Evolutionary conservation across 2,329 filamentous ascomycete genomes (phyloP), one percentile per base, ranked within the genome.

Genomic region (Leptodontidium sp.): DNA sequence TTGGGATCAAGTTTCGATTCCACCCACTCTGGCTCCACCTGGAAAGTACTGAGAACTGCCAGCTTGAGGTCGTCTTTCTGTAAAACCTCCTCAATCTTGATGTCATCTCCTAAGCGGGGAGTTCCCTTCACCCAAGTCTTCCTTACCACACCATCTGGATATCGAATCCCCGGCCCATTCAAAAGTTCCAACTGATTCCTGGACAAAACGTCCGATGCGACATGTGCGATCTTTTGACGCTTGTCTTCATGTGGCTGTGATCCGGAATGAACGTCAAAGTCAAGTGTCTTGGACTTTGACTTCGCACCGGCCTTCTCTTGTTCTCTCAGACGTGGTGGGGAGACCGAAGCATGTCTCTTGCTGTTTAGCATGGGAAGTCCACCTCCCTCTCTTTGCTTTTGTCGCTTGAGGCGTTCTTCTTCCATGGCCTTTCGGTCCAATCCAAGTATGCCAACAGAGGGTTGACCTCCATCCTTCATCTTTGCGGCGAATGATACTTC

Each of bases 71-170:
- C 85, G 1, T 87, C 81, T 70, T 88, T 90, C 78, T 97, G 91
- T 1, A 98, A 80, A 0, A 98, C 87, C 78, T 98, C 94, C 75
- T 97, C 93, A 50, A 98, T 89, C 69, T 90, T 96, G 77, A 98
- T 93, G 71, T 97, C 93, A 70, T 94, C 86, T 4, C 82, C 83
- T 0, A 79, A 83, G 45, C 92, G 85, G 1, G 85, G 82, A 71
- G 87, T 88, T 2, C 90, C 89, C 45, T 83, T 83, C 0, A 88
- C 89, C 88, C 91, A 95, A 0, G 96, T 98, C 76, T 91, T 93
- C 80, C 93, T 96, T 58, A 98, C 88, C 0, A 84, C 82, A 1
- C 94, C 95, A 43, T 75, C 50, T 12, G 77, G 77, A 70, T 74
- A 79, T 69, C 78, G 77, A 55, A 78, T 69, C 38, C 75, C 76